Percentiles rank a stretch among this genome's conserved stretches.
These are phyloP conservation scores for Epichloe bromicola DNA, from an alignment of 2,329 filamentous ascomycete genomes.

Conservation along the genomic window DNA sequence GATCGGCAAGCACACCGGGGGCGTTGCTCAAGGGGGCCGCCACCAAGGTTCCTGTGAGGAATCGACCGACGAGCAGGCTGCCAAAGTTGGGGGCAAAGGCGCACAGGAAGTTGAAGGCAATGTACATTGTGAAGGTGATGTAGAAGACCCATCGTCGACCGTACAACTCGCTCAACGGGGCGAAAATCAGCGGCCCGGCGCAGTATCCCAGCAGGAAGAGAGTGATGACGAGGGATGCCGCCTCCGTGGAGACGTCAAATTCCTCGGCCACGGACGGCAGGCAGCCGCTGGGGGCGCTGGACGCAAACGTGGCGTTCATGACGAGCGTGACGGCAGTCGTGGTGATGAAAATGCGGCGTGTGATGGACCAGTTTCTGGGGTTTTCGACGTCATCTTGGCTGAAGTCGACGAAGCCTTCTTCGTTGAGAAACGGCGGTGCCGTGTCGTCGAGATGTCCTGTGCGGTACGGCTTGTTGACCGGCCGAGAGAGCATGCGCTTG, in stretches of 20 bases:
- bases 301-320: conserved; percentile 41
- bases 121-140: conserved; percentile 32
- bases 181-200: conserved; percentile 44
- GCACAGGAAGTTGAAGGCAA: conserved; percentile 39
- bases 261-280: conserved; percentile 15
- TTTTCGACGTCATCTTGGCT: conserved; percentile 36
- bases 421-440: conserved; percentile 30
- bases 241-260: conserved; percentile 34
- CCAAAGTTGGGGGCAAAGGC: conserved; percentile 42
- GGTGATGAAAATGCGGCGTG: conserved; percentile 29
- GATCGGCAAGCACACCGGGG: conserved; percentile 38
- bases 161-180: conserved; percentile 44
- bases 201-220: conserved; percentile 44
- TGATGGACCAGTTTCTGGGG: conserved; percentile 32
- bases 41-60: conserved; percentile 42
- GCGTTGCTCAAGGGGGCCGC: conserved; percentile 35
- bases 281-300: conserved; percentile 21
- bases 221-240: conserved; percentile 36
- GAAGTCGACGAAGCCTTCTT: conserved; percentile 38
- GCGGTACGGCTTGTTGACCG: conserved; percentile 39
- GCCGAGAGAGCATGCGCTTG: conserved; percentile 31
- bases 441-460: conserved; percentile 17
- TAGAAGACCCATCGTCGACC: conserved; percentile 41
- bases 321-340: conserved; percentile 31
- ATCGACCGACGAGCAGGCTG: conserved; percentile 38